Base-by-base conservation (phyloP, 139 green algal genomes). In the Auxenochlorella pyrenoidosa region DNA sequence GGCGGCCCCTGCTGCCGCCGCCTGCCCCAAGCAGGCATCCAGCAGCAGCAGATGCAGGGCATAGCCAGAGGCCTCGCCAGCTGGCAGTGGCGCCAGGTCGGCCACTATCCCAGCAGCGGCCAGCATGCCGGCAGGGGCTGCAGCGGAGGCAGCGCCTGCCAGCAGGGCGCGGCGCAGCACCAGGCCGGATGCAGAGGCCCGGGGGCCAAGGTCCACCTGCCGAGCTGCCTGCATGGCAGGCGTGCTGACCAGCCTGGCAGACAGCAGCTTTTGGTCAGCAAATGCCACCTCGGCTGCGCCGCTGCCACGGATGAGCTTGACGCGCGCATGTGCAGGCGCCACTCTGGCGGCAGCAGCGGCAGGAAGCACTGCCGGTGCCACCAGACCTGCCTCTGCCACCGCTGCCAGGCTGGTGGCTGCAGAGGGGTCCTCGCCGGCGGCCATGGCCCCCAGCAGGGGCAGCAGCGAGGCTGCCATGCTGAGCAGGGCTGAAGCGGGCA, bases 321-420 rank as follows among this genome's bases (percentile, higher is more conserved):
- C 43, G 13, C 21, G 34, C 16, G 92, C 75, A 19, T 26, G 68
- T 36, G 59, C 30, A 54, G 32, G 41, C 3, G 59, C 59, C 26
- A 44, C 72, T 54, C 13, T 58, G n/a, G 47, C 68, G 15, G 66
- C 58, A 4, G 83, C 70, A 19, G 63, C 34, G 16, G 47, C 6
- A 1, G 92, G 92, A 79, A 94, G 89, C 38, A 40, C 30, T 32
- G 82, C 75, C 1, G 92, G 90, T 5, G 89, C 85, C 3, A 84
- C 70, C 63, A 92, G 51, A 32, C 91, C 87, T 8, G 86, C 89
- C n/a, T 92, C 84, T 0, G 36, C 43, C 63, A 94, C 78, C 72
- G 91, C 65, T 21, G 63, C 73, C 38, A 44, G 24, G 12, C 21
- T 30, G 51, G 80, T 63, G 21, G 60, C 79, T 63, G 82, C 40